Base-by-base conservation (phyloP, 495 filamentous ascomycete genomes). In the Penicillium lagena region DNA sequence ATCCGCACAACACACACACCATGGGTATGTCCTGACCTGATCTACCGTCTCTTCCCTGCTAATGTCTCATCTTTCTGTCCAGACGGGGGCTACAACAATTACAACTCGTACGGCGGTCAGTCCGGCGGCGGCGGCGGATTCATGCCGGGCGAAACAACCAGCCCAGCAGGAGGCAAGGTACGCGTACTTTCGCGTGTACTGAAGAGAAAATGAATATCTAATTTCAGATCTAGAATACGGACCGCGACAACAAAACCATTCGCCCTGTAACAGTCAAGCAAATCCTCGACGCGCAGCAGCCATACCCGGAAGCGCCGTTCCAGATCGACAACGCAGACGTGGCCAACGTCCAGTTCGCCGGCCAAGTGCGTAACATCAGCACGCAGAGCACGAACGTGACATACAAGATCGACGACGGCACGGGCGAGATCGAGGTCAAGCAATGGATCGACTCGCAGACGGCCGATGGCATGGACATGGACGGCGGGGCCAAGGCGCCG, bases 201-300 rank as follows among this genome's bases (percentile, higher is more conserved):
- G 2, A 22, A 6, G 22, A 22, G 22, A 22, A 22, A 6, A 3
- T 3, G 6, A 3, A 3, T 22, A 3, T 22, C 22, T 22, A 8
- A 37, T 33, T 17, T 22, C 11, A 40, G 11, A 33, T 2, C 5
- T 22, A 61, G 58, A 36, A 33, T 35, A 45, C 52, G 22, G 62
- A 66, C 41, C 43, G 56, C 40, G 78, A 82, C 46, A 76, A 81
- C 58, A 78, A 90, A 35, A 90, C 86, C 39, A 77, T 98, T 46
- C 83, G 91, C 36, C 90, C 93, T 0, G 85, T 96, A 34, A 98
- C 93, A 35, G 87, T 96, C 60, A 95, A 95, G 62, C 93, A 98
- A 68, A 74, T 96, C 35, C 69, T 89, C 55, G 88, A 96, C 62
- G 84, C 86, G 41, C 70, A 78, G 46, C 82, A 86, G 56, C 71